Base-by-base conservation (phyloP, 805 yeast species). In the Starmera dryadoides region DNA sequence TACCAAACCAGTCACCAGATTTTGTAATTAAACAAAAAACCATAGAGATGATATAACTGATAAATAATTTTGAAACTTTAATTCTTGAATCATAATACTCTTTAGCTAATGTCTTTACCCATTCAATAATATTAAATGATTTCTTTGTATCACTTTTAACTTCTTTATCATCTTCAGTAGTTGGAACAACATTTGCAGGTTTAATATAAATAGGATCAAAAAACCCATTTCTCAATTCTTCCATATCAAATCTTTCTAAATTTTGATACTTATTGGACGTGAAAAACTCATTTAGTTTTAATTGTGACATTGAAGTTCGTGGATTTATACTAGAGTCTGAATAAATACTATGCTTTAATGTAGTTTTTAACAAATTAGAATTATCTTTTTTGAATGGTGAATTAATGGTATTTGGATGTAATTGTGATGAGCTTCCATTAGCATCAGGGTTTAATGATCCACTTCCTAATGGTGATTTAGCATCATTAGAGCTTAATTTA, bases 191-290 rank as follows among this genome's bases (percentile, higher is more conserved):
- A 4, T 21, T 30, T 4, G 29, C 45, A 29, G 60, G 60, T 20
- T 61, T 62, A 6, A 60, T 52, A 42, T 59, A 72, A 1, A 62
- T 55, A 2, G 77, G 68, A 46, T 72, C 76, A 42, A 72, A 72
- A 47, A 65, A 71, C 9, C 75, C 75, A 37, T 67, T 68, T 46
- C 77, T 57, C 20, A 67, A 46, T 45, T 72, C 78, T 38, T 68
- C 69, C n/a, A 70, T 38, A 1, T 55, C 63, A 26, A 67, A 44
- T n/a, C 58, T 49, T 17, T 62, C 60, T 41, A 63, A 49, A 4
- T 50, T 45, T 8, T 53, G 49, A 2, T 50, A 51, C 6, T 36
- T 23, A 1, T 31, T 26, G 7, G 34, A n/a, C 9, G 47, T 43
- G 2, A 55, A 51, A 18, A 64, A 46, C 19, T 53, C 50, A 12